phyloP scores from a whole-genome alignment of 495 filamentous ascomycete genomes.

The Friedmanniomyces endolithicus region DNA sequence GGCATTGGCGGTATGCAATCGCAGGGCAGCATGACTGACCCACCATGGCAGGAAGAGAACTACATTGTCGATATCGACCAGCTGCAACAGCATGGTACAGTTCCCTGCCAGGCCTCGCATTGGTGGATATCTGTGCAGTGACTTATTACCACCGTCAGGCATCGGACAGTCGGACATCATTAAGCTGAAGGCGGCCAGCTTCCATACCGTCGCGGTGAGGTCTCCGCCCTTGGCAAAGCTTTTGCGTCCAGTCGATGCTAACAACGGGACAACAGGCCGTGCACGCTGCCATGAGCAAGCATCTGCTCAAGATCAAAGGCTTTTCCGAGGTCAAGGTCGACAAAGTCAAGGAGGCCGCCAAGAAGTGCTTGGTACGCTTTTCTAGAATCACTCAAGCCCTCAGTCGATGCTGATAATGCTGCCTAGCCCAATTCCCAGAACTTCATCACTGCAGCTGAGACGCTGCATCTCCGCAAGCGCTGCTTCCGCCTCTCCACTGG shows the following conservation, averaged over 20 bases:
- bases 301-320: conserved; percentile 61
- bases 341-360: conserved; percentile 65
- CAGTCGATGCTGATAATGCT: not conserved
- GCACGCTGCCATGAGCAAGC: conserved; percentile 51
- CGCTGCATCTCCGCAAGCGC: conserved; percentile 53
- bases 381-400: not conserved
- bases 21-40: not conserved
- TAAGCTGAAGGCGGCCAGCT: conserved; percentile 59
- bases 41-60: conserved; percentile 19
- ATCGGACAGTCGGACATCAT: conserved; percentile 62
- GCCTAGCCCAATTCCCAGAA: conserved; percentile 49
- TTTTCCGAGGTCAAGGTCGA: conserved; percentile 75
- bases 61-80: conserved; percentile 65
- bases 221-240: not conserved
- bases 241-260: not conserved
- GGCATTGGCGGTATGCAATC: too few species aligned
- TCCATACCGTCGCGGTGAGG: conserved; percentile 56
- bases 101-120: not conserved
- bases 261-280: conserved; percentile 39
- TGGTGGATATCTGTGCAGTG: not conserved
- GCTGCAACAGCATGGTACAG: conserved; percentile 56
- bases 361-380: conserved; percentile 49
- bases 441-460: conserved; percentile 68
- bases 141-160: conserved; percentile 34
- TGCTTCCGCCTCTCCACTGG: conserved; percentile 61